phyloP scores from a whole-genome alignment of 1,284 basidiomycete genomes.

The Ustilago bromivora region DNA sequence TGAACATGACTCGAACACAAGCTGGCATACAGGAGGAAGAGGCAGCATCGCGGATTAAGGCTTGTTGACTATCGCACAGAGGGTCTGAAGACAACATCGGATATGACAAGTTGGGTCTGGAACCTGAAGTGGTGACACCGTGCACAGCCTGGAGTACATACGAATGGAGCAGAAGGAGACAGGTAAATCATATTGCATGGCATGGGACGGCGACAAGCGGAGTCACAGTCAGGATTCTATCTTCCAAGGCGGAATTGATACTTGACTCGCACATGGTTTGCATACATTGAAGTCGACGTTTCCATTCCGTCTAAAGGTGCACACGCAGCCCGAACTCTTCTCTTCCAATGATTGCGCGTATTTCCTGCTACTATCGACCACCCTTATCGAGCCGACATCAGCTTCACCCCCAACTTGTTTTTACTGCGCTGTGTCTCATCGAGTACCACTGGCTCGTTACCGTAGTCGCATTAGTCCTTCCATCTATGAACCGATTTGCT shows the following conservation, averaged over 20 bases:
- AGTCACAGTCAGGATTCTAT: too few relatives aligned
- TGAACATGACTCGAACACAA: not conserved
- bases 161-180: too few relatives aligned
- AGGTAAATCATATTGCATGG: too few relatives aligned
- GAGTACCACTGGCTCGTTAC: not conserved
- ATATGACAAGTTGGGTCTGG: too few relatives aligned
- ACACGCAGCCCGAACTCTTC: not conserved
- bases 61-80: too few relatives aligned
- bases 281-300: not conserved
- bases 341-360: not conserved
- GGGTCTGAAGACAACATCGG: too few relatives aligned
- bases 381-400: not conserved
- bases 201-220: too few relatives aligned
- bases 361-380: not conserved
- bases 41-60: too few relatives aligned
- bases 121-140: too few relatives aligned
- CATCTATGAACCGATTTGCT: slow-evolving; percentile 9
- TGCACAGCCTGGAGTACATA: too few relatives aligned
- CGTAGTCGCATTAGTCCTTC: not conserved
- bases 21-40: too few relatives aligned
- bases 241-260: not conserved
- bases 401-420: not conserved
- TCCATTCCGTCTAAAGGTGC: not conserved
- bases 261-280: not conserved
- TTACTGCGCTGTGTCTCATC: slow-evolving; percentile 27